These are phyloP conservation scores for Podaxis sp. DNA, from an alignment of 768 basidiomycete genomes.

Conservation along the genomic window DNA sequence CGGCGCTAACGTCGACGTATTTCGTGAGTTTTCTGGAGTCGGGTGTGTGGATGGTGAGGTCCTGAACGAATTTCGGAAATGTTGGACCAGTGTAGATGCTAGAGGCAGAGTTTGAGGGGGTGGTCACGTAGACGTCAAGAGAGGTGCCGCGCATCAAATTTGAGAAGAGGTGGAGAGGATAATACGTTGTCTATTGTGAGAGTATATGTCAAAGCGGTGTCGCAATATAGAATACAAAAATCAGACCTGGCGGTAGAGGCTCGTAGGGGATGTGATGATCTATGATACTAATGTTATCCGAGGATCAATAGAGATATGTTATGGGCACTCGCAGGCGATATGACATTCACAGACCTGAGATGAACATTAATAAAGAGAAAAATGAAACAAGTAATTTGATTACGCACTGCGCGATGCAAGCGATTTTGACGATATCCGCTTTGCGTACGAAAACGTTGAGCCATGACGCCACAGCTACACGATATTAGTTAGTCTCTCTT, in stretches of 20 bases:
- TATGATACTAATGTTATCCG: slow-evolving; percentile 1
- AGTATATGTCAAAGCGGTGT: no score
- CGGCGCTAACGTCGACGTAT: slow-evolving; percentile 45
- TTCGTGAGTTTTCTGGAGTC: slow-evolving; percentile 32
- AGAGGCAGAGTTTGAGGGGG: slow-evolving; percentile 17
- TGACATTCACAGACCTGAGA: slow-evolving; percentile 39
- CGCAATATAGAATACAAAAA: no score
- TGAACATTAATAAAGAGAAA: not conserved
- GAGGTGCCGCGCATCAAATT: slow-evolving; percentile 50
- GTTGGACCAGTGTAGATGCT: slow-evolving; percentile 38
- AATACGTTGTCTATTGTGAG: slow-evolving; percentile 39
- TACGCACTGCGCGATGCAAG: slow-evolving; percentile 55
- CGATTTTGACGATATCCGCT: slow-evolving; percentile 54
- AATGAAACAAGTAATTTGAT: not conserved
- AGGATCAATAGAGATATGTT: not conserved
- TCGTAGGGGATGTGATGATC: slow-evolving; percentile 43
- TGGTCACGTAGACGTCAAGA: slow-evolving; percentile 32
- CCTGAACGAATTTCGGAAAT: slow-evolving; percentile 46
- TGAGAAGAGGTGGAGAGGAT: slow-evolving; percentile 49
- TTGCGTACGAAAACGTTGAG: slow-evolving; percentile 58
- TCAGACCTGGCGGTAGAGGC: slow-evolving; percentile 30
- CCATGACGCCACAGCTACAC: slow-evolving; percentile 51
- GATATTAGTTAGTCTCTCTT: not conserved
- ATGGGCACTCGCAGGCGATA: slow-evolving; percentile 33
- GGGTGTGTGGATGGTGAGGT: slow-evolving; percentile 30